Base-by-base conservation (phyloP, 768 basidiomycete genomes). In the Lactifluus subvellereus region DNA sequence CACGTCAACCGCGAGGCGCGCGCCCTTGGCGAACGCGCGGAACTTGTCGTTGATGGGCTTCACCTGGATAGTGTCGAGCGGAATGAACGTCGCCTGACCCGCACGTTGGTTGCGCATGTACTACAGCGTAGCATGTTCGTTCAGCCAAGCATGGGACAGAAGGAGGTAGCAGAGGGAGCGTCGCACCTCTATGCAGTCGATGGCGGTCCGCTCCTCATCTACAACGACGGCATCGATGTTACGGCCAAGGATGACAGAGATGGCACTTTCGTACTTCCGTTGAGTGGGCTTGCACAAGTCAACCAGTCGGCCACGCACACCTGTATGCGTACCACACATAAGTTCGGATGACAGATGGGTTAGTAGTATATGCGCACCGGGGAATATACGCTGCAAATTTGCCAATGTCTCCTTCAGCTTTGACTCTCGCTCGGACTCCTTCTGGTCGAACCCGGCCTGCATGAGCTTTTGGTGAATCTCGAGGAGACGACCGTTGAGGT, bases 41-140 rank as follows among this genome's bases (percentile, higher is more conserved):
- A 91, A 94, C 73, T 94, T 94, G 76, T 98, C 97, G 67, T 94
- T 94, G 66, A 94, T 80, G 2, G 94, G 87, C 73, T 96, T 98
- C 38, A 89, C 88, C 71, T 94, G 91, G 67, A 98, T 96, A 9
- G 94, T 95, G 73, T 98, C 96, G n/a, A 99, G 86, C 0, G 97
- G 97, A 51, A 99, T 89, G 77, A 98, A 98, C 0, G 97, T 99
- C 13, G 96, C 96, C 75, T 94, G 92, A 1, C 96, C 97, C 0
- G 90, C 86, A 40, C 95, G 89, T 74, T 97, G 94, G 64, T 89
- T 94, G 65, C 94, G 88, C 84, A 99, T 84, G 73, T 97, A 98
- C 89, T 94, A 37, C 18, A 7, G 35, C n/a, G 52, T 32, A 37
- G 68, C 1, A 57, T 52, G 27, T 43, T 38, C 27, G 37, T 30